Evolutionary conservation across 306 rosid genomes (phyloP), one percentile per base, ranked within the genome.

Genomic region (Acmispon strigosus): DNA sequence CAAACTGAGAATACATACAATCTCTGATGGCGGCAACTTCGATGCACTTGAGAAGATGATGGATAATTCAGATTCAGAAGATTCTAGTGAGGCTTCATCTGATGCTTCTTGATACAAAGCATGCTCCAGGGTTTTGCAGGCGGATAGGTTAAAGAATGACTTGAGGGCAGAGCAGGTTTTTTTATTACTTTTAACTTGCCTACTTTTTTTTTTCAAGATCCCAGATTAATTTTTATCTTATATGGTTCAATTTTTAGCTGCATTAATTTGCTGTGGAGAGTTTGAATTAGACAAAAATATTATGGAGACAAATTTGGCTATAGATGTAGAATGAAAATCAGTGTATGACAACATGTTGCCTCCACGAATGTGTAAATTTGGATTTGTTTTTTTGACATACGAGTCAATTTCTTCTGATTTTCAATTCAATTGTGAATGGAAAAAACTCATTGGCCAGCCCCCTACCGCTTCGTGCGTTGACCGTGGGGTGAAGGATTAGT

Each of bases 31-130:
- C 39, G 97, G 95, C 49, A 92, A 82, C 73, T 73, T 94, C 50
- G 96, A 89, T 63, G 81, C 84, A 7, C 94, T 94, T 44, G 88
- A 94, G 81, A 86, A 85, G 72, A 89, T 90, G 98, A 85, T 80
- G 53, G 95, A 86, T 12, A 76, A 20, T 80, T 86, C 89, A 59
- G 96, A 90, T 78, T 69, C 87, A 39, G 92, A 85, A 70, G 87
- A 80, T 76, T 74, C 86, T 56, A 66, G 64, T 7, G 78, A 74
- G 51, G 79, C 41, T 45, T 58, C 75, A 77, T 66, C 45, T 19
- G 73, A 70, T 69, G 65, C 76, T 64, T 53, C 80, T 78, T 84
- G 77, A 81, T 73, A 49, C 75, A 43, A 50, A 64, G 69, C 77
- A 57, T 42, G 29, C 9, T 16, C n/a, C 44, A 19, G 14, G 41